Evolutionary conservation across 768 basidiomycete species (phyloP), one percentile per base, ranked within the genome.

Genomic region (Psilocybe subaeruginosa): DNA sequence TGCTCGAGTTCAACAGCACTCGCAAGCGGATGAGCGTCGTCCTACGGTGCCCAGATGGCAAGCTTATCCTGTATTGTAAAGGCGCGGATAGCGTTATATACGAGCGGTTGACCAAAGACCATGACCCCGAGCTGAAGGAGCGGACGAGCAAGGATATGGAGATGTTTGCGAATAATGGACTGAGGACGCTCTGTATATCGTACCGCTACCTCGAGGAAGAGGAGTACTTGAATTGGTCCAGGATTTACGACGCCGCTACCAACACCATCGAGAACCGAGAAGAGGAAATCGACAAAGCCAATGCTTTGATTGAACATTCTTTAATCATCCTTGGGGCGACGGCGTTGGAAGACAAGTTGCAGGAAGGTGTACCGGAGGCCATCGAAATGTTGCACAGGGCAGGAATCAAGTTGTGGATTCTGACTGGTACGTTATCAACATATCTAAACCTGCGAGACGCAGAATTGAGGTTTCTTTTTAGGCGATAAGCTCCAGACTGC

Each of bases 401-500:
- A 1, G 97, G 97, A 11, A 97, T 99, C 79, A 99, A 98, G 76
- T 74, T 99, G 2, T 99, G 97, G 97, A 97, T 99, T 73, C 77
- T 98, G 52, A 99, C 97, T 37, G 95, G 92, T 91, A 59, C 37
- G 77, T 72, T 35, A 37, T 55, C 46, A 23, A 46, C 48, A 57
- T 45, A 55, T 41, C 50, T 54, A 48, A 16, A 23, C 47, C 2
- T 56, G 31, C 1, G 8, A 16, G 3, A 48, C 29, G 29, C 49
- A 8, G 27, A 23, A 12, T 39, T 56, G 19, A 45, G 30, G 48
- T 33, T 39, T 9, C 12, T 16, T 39, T 31, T 3, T 64, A 91
- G 93, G 96, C 29, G 97, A 99, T 77, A 99, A 99, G 75, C 81
- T 98, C 0, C 96, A 99, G 74, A 99, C 97, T 0, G 97, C 97